Evolutionary conservation across 2,329 filamentous ascomycete genomes (phyloP).

Genomic region (Paecilomyces variotii): DNA sequence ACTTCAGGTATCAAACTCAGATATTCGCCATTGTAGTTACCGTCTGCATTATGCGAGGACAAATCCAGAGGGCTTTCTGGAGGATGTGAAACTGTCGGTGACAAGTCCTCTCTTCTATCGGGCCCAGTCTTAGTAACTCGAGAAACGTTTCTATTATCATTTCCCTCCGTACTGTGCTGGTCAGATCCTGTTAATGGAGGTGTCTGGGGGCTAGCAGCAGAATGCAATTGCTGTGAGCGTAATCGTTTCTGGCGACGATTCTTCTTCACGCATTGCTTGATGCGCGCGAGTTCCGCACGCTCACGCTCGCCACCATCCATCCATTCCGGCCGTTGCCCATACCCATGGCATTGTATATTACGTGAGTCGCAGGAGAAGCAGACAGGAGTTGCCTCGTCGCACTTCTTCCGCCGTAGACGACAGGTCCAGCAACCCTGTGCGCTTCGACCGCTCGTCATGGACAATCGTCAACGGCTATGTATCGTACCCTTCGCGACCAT

Average conservation of each 20-base stretch:
- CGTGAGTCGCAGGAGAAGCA: slow-evolving; percentile 12
- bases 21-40: not conserved
- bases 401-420: slow-evolving; percentile 14
- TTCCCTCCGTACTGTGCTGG: not conserved
- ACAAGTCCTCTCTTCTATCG: not conserved
- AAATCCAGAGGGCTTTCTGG: not conserved
- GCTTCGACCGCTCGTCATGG: not conserved
- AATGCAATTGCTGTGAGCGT: not conserved
- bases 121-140: not conserved
- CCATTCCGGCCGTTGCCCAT: slow-evolving; percentile 17
- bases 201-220: not conserved
- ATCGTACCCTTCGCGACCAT: not conserved
- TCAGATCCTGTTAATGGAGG: not conserved
- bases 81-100: not conserved
- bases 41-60: not conserved
- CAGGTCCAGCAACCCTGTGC: slow-evolving; percentile 16
- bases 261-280: not conserved
- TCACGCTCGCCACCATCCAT: slow-evolving; percentile 10
- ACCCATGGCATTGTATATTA: slow-evolving; percentile 15
- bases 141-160: not conserved
- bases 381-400: slow-evolving; percentile 10
- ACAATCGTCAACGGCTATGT: not conserved
- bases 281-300: not conserved
- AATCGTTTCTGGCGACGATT: not conserved
- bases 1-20: not conserved